Conservation (phyloP, 2,329 filamentous ascomycete species). For the Penicillium sp. region DNA sequence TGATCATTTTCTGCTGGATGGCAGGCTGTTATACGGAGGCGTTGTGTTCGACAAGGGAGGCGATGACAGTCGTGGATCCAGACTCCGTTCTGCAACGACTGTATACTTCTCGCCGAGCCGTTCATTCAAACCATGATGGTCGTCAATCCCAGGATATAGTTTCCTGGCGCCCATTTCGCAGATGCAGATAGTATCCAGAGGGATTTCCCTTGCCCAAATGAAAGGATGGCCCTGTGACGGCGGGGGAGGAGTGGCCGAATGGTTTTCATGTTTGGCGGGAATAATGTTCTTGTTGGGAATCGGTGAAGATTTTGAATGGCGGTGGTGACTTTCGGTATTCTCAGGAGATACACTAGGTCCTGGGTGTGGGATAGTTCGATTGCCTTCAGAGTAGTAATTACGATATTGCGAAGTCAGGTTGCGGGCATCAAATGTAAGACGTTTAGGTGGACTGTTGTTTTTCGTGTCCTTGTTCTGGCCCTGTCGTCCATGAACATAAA, state of each 20-base stretch:
- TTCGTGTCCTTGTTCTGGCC: conserved; percentile 10
- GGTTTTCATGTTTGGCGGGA: not conserved
- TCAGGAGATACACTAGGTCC: not conserved
- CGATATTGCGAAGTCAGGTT: conserved; percentile 33
- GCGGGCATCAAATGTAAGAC: conserved; percentile 50
- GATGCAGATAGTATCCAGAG: conserved; percentile 69
- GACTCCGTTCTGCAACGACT: conserved; percentile 44
- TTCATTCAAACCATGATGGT: conserved; percentile 40
- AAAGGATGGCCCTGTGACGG: conserved; percentile 38
- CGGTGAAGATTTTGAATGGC: not conserved
- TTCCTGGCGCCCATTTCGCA: conserved; percentile 86
- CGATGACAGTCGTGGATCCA: conserved; percentile 17
- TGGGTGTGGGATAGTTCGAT: conserved; percentile 20
- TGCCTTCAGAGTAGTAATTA: conserved; percentile 35
- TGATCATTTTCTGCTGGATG: not conserved
- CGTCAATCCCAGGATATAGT: conserved; percentile 44
- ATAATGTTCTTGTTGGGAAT: not conserved
- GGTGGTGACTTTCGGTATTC: not conserved
- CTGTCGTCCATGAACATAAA: conserved; percentile 55
- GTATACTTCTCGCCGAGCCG: conserved; percentile 54
- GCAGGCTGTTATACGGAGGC: not conserved
- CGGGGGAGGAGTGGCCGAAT: not conserved
- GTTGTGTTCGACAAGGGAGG: not conserved
- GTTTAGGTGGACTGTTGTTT: conserved; percentile 15
- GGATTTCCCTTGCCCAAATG: conserved; percentile 67